A percentile compares a stretch with the other conserved stretches of the same genome.
Evolutionary conservation across 805 yeast species (phyloP).

Genomic region (Ogataea ramenticola): DNA sequence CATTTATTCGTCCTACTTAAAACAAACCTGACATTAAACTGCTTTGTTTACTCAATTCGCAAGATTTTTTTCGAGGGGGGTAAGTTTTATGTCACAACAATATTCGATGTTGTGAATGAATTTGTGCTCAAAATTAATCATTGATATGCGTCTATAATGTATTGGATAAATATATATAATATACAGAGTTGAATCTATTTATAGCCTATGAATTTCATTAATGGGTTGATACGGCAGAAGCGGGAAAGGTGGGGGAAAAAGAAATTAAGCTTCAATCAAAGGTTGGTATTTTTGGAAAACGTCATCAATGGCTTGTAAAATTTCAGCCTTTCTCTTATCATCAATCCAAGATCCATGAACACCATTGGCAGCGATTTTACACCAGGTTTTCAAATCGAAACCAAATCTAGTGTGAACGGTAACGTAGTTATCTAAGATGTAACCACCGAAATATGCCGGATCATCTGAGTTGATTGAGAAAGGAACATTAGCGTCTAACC

Average conservation of each 20-base stretch:
- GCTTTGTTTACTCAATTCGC: too few species aligned
- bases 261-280: constrained; percentile 3
- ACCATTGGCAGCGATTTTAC: constrained; percentile 52
- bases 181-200: background rate
- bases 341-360: constrained; percentile 71
- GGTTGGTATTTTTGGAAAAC: constrained; percentile 25
- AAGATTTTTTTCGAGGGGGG: too few species aligned
- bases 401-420: constrained; percentile 61
- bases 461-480: constrained; percentile 75
- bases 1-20: too few species aligned
- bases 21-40: too few species aligned
- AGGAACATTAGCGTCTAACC: constrained; percentile 57
- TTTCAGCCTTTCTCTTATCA: constrained; percentile 42
- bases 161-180: background rate
- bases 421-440: constrained; percentile 66
- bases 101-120: too few species aligned
- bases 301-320: constrained; percentile 37
- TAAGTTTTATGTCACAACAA: too few species aligned
- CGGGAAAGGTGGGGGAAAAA: background rate
- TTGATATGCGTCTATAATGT: too few species aligned
- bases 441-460: constrained; percentile 84
- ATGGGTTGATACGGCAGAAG: too few species aligned
- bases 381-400: constrained; percentile 56
- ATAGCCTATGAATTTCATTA: background rate
- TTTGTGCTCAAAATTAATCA: too few species aligned